Evolutionary conservation across 2,329 filamentous ascomycete species (phyloP), one percentile per base, ranked within the genome.

Genomic region (Drechslerella coelobrocha): DNA sequence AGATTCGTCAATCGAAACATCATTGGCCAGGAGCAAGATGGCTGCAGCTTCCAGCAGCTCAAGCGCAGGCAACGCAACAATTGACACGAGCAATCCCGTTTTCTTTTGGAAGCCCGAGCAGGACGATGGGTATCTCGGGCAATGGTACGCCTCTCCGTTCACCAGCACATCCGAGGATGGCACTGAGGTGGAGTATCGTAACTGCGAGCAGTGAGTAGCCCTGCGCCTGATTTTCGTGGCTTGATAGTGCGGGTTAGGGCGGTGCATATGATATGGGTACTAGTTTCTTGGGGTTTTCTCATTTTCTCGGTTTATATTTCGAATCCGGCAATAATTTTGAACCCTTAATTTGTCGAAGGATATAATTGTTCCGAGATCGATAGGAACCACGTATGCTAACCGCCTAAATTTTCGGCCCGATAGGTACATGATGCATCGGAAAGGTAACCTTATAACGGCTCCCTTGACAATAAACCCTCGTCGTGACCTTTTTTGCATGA

Each of bases 141-240:
- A 89, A 78, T 89, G 86, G 86, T 86, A 84, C 75, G 75, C 78
- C 54, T 81, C 79, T 17, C 78, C 81, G 1, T 88, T 87, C 74
- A 78, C 62, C 37, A 79, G 81, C 56, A 78, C 79, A 0, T 56
- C 77, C 78, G 52, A 71, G 55, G 12, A 73, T 76, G 2, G 73
- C 73, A 4, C 78, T 78, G 37, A 77, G 24, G 34, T 63, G 5
- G 17, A 80, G 10, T 85, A 83, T 75, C 76, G 77, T n/a, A 83
- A 82, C 1, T 82, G 83, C 0, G 83, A 85, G 73, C 83, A 85
- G 80, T 83, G 78, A 75, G 76, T 66, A 45, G 8, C 53, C 47
- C 48, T 61, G 24, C 26, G 45, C 12, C 41, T 21, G 14, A 10
- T 12, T 27, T 53, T 59, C 29, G 29, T 47, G 27, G 63, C 39